Base-by-base conservation (phyloP, 2,329 filamentous ascomycete species). In the Penicillium sp. region DNA sequence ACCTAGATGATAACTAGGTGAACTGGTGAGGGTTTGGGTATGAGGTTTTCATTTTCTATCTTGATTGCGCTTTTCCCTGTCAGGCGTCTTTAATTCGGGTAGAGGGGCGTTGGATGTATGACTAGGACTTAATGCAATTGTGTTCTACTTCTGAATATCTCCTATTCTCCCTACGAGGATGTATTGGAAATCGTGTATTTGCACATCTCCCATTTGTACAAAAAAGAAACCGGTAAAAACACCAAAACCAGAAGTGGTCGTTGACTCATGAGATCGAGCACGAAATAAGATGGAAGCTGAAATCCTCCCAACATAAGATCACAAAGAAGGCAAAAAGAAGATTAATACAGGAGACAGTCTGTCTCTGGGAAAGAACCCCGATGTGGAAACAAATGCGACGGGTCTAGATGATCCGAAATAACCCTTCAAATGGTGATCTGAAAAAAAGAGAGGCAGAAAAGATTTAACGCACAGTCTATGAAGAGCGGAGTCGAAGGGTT, bases 1-100 rank as follows among this genome's bases (percentile, higher is more conserved):
- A 67, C 48, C 52, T 66, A 50, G 63, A 63, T 36, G 64, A 64
- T 40, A 49, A 56, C 22, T 52, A 52, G 50, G 14, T 16, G 35
- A 23, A 3, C 4, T 20, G 18, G 18, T 20, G 18, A 18, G 35
- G 9, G 18, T 20, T 23, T 23, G 20, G 20, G 4, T 36, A 20
- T 20, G 4, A 20, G 18, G 10, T 36, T 36, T 36, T 36, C 20
- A 36, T 36, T 23, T 24, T 9, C 6, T n/a, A 13, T 23, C 35
- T 24, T 37, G 11, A 6, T 11, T 37, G 18, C 4, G n/a, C 29
- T 31, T 45, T 22, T n/a, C 36, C n/a, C 26, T n/a, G 27, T 16
- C 18, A 38, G 42, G 31, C 40, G 29, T 37, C 11, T 37, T 14
- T 24, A 11, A 9, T 24, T n/a, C 13, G 5, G 35, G 20, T 24